Percentiles rank a stretch among this genome's conserved stretches.
Conservation (phyloP, 1,284 basidiomycete genomes). For the Laetiporus sulphureus region DNA sequence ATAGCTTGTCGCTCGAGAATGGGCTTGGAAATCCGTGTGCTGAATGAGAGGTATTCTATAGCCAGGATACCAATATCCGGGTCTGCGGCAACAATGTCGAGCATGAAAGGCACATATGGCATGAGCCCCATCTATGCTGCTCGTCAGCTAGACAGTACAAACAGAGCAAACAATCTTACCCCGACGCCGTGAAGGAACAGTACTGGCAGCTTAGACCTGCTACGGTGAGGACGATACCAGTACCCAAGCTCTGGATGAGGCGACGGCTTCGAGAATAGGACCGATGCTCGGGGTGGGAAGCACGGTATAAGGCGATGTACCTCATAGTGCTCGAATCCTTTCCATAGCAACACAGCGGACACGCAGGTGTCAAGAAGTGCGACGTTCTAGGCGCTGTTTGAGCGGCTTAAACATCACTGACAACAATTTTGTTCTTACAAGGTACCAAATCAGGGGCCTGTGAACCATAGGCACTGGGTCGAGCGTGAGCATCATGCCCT, state of each 20-base stretch:
- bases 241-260: slow-evolving; percentile 35
- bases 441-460: slow-evolving; percentile 50
- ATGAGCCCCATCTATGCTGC: neutral
- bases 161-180: slow-evolving; percentile 33
- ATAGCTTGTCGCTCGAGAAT: slow-evolving; percentile 29
- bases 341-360: neutral
- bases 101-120: slow-evolving; percentile 36
- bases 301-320: neutral
- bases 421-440: neutral
- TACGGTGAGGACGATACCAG: slow-evolving; percentile 48
- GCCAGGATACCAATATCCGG: slow-evolving; percentile 40
- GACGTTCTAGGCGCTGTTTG: neutral
- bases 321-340: neutral
- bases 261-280: slow-evolving; percentile 34
- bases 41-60: slow-evolving; percentile 44
- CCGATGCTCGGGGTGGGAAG: slow-evolving; percentile 27
- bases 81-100: slow-evolving; percentile 27
- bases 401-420: neutral
- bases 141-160: no score
- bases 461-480: slow-evolving; percentile 45
- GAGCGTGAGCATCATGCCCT: slow-evolving; percentile 39
- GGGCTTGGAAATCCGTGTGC: slow-evolving; percentile 39
- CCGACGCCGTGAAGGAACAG: slow-evolving; percentile 56
- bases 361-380: neutral
- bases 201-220: slow-evolving; percentile 34